phyloP scores from a whole-genome alignment of 1,284 basidiomycete genomes.

The Rhizopogon hawkerae region DNA sequence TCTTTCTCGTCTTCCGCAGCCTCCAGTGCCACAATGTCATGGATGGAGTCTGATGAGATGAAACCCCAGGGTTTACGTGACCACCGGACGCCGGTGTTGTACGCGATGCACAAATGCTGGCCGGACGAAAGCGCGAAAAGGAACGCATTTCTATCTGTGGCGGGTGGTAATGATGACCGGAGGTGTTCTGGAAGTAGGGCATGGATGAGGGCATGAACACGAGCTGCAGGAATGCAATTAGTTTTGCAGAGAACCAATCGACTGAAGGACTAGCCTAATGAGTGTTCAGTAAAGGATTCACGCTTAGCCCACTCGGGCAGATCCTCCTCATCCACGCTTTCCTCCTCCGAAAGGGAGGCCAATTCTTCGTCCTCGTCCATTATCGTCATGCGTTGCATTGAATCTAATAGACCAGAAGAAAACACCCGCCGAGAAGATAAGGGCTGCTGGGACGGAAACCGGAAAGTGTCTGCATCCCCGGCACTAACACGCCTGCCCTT shows the following conservation, averaged over 20 bases:
- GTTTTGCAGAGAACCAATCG: not conserved
- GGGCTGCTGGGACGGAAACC: conserved; percentile 15
- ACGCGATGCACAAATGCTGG: conserved; percentile 70
- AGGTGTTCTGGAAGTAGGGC: conserved; percentile 39
- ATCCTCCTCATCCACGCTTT: conserved; percentile 34
- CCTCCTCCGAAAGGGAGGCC: conserved; percentile 43
- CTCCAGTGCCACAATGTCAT: conserved; percentile 66
- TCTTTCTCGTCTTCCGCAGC: conserved; percentile 30
- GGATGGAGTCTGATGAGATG: conserved; percentile 67
- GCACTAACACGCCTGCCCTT: conserved; percentile 47
- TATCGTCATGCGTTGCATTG: conserved; percentile 40
- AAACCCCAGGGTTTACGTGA: conserved; percentile 85
- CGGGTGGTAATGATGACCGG: conserved; percentile 34
- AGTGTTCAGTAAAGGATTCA: conserved; percentile 43
- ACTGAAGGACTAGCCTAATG: conserved; percentile 40
- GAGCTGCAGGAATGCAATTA: conserved; percentile 34
- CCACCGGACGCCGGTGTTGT: conserved; percentile 70
- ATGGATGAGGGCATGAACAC: conserved; percentile 47
- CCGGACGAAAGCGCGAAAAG: conserved; percentile 64
- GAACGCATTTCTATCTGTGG: conserved; percentile 36
- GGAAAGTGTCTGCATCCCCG: conserved; percentile 32
- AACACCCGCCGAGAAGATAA: conserved; percentile 38
- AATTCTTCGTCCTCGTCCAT: conserved; percentile 55
- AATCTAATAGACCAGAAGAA: conserved; percentile 43
- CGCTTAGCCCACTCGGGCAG: conserved; percentile 70